Conservation (phyloP, 2,329 filamentous ascomycete species). For the Cordyceps cateniannulata region DNA sequence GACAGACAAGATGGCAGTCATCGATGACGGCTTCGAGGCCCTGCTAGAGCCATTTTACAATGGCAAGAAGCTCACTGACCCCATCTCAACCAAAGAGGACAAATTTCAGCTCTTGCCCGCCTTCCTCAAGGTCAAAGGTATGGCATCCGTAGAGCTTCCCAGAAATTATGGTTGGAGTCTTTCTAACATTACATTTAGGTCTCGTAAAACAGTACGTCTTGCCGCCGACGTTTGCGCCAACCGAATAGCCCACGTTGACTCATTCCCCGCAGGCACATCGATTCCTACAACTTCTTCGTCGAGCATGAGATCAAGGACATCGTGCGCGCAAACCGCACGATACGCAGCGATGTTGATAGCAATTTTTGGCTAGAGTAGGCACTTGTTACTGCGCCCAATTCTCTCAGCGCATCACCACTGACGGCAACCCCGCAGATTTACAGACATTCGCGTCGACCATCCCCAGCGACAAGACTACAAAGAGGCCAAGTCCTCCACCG, state of each 20-base stretch:
- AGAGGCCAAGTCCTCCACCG: constrained; percentile 60
- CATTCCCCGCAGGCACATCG: constrained; percentile 58
- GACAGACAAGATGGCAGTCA: constrained; percentile 41
- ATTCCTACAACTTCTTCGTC: constrained; percentile 98
- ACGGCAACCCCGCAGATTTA: constrained; percentile 44
- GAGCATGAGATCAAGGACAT: constrained; percentile 97
- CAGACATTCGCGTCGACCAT: constrained; percentile 78
- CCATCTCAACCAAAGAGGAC: constrained; percentile 63
- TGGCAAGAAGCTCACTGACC: constrained; percentile 60
- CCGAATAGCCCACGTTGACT: not conserved
- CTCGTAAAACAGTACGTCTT: constrained; percentile 73
- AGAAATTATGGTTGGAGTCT: constrained; percentile 11
- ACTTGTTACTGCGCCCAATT: constrained; percentile 15
- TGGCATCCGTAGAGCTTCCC: constrained; percentile 15
- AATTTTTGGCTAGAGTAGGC: constrained; percentile 77
- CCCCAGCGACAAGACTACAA: constrained; percentile 75
- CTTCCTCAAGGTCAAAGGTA: constrained; percentile 94
- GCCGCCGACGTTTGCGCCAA: not conserved
- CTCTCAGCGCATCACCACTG: not conserved
- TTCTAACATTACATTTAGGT: constrained; percentile 31
- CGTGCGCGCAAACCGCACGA: constrained; percentile 79
- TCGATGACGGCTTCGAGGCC: constrained; percentile 60
- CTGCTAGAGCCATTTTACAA: constrained; percentile 62
- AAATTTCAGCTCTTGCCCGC: constrained; percentile 96
- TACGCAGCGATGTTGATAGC: constrained; percentile 87